Percentiles rank a stretch among this genome's conserved stretches.
Conservation (phyloP, 306 rosid species). For the Cicer bijugum region DNA sequence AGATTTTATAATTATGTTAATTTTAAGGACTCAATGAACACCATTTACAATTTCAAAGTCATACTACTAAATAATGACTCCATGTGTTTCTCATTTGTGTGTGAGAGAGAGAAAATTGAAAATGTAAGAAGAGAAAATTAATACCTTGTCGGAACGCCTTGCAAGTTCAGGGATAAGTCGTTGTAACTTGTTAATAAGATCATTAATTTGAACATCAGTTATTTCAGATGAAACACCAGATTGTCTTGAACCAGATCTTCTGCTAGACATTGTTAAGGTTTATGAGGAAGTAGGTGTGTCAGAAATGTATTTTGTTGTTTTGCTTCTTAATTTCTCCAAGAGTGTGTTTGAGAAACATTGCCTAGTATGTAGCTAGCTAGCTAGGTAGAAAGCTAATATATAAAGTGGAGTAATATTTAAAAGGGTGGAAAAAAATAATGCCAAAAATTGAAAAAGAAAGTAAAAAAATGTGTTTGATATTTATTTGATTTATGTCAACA, state of each 20-base stretch:
- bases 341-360: not conserved
- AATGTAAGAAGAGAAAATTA: not conserved
- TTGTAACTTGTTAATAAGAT: slow-evolving; percentile 80
- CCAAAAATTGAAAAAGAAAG: not conserved
- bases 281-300: slow-evolving; percentile 27
- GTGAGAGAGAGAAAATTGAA: not conserved
- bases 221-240: slow-evolving; percentile 59
- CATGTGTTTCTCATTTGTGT: not conserved
- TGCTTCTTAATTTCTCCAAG: not conserved
- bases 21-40: too few species aligned
- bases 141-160: slow-evolving; percentile 77
- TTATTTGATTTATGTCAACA: too few species aligned
- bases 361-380: not conserved
- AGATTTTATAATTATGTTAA: too few species aligned
- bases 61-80: too few species aligned
- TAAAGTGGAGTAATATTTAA: not conserved
- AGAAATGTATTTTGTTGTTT: slow-evolving; percentile 44
- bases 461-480: not conserved
- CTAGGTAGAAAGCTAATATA: not conserved
- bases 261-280: slow-evolving; percentile 67
- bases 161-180: slow-evolving; percentile 87
- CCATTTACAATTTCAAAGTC: too few species aligned
- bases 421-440: not conserved
- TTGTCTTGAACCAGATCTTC: slow-evolving; percentile 78
- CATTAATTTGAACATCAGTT: slow-evolving; percentile 86